These are phyloP conservation scores for Pythium aquatile DNA, from an alignment of 352 stramenopile species.

Conservation along the genomic window DNA sequence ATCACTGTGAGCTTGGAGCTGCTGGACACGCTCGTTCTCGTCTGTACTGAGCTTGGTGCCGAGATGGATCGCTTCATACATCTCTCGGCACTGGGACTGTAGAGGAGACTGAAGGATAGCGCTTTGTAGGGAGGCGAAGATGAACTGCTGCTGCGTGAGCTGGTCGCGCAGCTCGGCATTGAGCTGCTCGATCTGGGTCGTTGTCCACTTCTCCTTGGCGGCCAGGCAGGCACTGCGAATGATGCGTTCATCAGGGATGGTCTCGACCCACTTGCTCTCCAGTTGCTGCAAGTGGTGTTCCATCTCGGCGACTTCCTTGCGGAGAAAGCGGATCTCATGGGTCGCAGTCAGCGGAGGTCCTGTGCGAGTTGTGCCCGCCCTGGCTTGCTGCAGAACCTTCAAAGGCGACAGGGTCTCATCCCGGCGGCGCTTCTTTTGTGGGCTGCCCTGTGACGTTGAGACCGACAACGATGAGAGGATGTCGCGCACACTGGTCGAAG, in stretches of 20 bases:
- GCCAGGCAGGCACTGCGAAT: conserved; percentile 40
- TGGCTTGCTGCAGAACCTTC: conserved; percentile 20
- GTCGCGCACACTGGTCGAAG: conserved; percentile 8
- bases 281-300: conserved; percentile 41
- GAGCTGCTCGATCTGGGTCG: conserved; percentile 41
- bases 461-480: conserved; percentile 21
- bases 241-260: conserved; percentile 34
- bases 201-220: conserved; percentile 57
- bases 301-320: conserved; percentile 43
- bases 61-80: conserved; percentile 54
- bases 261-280: conserved; percentile 42
- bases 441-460: conserved; percentile 7
- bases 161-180: conserved; percentile 58
- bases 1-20: conserved; percentile 40
- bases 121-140: conserved; percentile 58
- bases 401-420: conserved; percentile 20
- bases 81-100: conserved; percentile 42
- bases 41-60: conserved; percentile 26
- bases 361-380: conserved; percentile 1
- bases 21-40: conserved; percentile 27
- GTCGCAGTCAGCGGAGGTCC: conserved; percentile 20
- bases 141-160: conserved; percentile 60
- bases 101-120: conserved; percentile 52
- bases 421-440: conserved; percentile 20
- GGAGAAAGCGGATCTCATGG: conserved; percentile 53